A percentile compares a stretch with the other conserved stretches of the same genome.
Evolutionary conservation across 441 rosid genomes (phyloP).

Genomic region (Arabidopsis lyrata): DNA sequence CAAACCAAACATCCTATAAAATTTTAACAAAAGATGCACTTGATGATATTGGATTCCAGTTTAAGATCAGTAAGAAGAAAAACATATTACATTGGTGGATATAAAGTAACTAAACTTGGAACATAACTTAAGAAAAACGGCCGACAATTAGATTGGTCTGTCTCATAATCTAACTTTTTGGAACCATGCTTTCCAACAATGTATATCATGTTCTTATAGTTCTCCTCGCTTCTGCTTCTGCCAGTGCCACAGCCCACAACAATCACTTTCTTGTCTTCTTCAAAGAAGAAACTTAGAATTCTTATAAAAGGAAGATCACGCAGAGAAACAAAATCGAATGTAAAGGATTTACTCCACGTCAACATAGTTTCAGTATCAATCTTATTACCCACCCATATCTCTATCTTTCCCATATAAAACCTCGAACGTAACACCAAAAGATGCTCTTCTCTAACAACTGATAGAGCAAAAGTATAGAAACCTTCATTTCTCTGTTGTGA

Average conservation of each 20-base stretch:
- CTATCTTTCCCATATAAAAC: not conserved
- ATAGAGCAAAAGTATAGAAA: not conserved
- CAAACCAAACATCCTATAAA: too few relatives aligned
- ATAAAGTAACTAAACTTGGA: not conserved
- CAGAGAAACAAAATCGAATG: not conserved
- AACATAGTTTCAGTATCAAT: not conserved
- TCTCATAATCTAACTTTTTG: not conserved
- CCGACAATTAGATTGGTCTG: not conserved
- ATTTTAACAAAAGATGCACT: too few relatives aligned
- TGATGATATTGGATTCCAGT: too few relatives aligned
- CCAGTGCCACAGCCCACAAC: not conserved
- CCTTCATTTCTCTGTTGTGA: not conserved
- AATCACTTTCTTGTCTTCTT: not conserved
- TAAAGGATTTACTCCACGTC: not conserved
- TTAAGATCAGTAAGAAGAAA: too few relatives aligned
- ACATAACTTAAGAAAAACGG: not conserved
- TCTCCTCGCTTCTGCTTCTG: not conserved
- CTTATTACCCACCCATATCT: slow-evolving; percentile 3
- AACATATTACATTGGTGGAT: not conserved
- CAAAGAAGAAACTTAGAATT: not conserved
- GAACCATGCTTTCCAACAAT: not conserved
- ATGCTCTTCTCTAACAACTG: not conserved
- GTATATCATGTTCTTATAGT: not conserved
- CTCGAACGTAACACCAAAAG: not conserved
- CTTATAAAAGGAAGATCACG: too few relatives aligned